Conservation (phyloP, 225 moss, liverwort and hornwort genomes). For the Takakia lepidozioides region DNA sequence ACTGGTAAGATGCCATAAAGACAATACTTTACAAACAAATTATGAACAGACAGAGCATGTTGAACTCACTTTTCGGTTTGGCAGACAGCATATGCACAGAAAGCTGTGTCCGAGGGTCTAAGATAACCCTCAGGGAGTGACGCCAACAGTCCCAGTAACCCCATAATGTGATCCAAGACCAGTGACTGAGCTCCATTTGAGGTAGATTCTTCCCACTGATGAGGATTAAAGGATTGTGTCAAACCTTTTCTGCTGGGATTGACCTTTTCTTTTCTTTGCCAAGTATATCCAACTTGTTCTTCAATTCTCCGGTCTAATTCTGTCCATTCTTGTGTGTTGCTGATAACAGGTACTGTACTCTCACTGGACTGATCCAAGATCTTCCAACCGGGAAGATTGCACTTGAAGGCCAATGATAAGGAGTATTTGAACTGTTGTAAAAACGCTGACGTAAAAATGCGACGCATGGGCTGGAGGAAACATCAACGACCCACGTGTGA, state of each 20-base stretch:
- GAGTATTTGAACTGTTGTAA: constrained; percentile 47
- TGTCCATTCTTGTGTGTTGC: too few relatives aligned
- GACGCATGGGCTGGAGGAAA: constrained; percentile 60
- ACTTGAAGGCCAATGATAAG: constrained; percentile 25
- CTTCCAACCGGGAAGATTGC: constrained; percentile 18
- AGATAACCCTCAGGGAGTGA: constrained; percentile 48
- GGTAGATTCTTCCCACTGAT: too few relatives aligned
- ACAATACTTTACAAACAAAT: too few relatives aligned
- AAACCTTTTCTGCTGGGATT: too few relatives aligned
- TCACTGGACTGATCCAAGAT: constrained; percentile 27
- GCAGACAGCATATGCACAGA: constrained; percentile 13
- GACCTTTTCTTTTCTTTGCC: too few relatives aligned
- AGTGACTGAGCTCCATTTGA: constrained; percentile 25
- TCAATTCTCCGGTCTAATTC: too few relatives aligned
- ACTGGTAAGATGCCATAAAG: too few relatives aligned
- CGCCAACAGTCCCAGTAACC: constrained; percentile 48
- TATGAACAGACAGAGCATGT: too few relatives aligned
- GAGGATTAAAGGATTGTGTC: too few relatives aligned
- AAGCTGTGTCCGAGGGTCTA: constrained; percentile 8
- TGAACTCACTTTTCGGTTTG: constrained; percentile 30
- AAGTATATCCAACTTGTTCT: too few relatives aligned
- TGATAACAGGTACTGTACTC: constrained; percentile 12
- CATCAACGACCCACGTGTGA: too few relatives aligned
- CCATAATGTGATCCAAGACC: constrained; percentile 36
- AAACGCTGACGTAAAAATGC: constrained; percentile 55